Percentiles rank a stretch among this genome's conserved stretches.
Evolutionary conservation across 1,284 basidiomycete species (phyloP).

Genomic region (Microbotryum violaceum): DNA sequence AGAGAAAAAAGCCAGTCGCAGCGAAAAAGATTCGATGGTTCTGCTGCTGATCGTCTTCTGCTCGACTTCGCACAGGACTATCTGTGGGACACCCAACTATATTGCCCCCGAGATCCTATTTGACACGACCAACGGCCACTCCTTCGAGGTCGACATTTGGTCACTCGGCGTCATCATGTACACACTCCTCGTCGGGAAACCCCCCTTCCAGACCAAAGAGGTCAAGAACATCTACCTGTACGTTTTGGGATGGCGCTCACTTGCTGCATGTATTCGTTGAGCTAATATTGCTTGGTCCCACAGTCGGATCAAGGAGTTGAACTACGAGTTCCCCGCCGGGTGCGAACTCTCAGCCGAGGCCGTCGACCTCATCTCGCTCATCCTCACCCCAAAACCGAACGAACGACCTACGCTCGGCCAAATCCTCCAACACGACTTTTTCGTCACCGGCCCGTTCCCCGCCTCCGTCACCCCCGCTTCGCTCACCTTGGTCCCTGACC

Average conservation of each 20-base stretch:
- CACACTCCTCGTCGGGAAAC: constrained; percentile 84
- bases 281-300: neutral
- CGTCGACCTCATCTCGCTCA: constrained; percentile 70
- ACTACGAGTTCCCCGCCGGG: constrained; percentile 83
- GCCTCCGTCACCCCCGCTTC: constrained; percentile 68
- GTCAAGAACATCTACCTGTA: constrained; percentile 90
- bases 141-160: constrained; percentile 98
- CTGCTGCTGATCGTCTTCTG: neutral
- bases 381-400: constrained; percentile 72
- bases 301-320: constrained; percentile 85
- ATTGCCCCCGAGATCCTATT: constrained; percentile 97
- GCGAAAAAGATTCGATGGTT: neutral
- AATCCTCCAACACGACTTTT: constrained; percentile 80
- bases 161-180: constrained; percentile 95
- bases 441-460: constrained; percentile 73
- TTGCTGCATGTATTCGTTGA: neutral
- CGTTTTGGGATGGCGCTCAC: constrained; percentile 36
- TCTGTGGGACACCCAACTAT: constrained; percentile 97
- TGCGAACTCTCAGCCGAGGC: constrained; percentile 64
- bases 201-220: constrained; percentile 96
- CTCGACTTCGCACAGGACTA: constrained; percentile 51
- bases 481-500: constrained; percentile 65
- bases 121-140: constrained; percentile 90
- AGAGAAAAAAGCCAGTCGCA: constrained; percentile 71
- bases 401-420: constrained; percentile 73